Evolutionary conservation across 441 rosid species (phyloP), one percentile per base, ranked within the genome.

Genomic region (Erodium texanum): DNA sequence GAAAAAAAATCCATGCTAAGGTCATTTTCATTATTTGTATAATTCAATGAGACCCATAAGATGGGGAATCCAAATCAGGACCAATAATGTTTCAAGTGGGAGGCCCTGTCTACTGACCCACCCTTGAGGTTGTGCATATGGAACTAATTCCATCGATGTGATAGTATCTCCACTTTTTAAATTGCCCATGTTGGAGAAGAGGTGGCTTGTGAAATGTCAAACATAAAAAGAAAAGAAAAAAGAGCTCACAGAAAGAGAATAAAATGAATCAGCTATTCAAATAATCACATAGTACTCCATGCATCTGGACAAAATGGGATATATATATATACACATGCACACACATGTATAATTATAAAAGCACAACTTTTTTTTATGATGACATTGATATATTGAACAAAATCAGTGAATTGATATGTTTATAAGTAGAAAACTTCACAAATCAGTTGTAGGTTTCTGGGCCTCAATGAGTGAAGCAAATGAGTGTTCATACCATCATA

Each of bases 401-500:
- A 56, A 20, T n/a, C 61, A 54, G 23, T 54, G n/a, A 54, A 59
- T 22, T 22, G 29, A 22, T 22, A 59, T 58, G 8, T 59, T 59
- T 11, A 59, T 11, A 24, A 59, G 10, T 3, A 22, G 29, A 23
- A 59, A 59, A 59, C 29, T 22, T 59, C 63, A 12, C 27, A 10
- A 59, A 5, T 59, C 15, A 24, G 22, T 24, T 48, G 65, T 64
- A 64, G 59, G 24, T 56, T 66, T 73, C 16, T 56, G 38, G 15
- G 29, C 48, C 68, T 65, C 43, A 64, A 69, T 56, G 48, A 61
- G 67, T 34, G 64, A 64, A 71, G 58, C 10, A 71, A 70, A 73
- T 4, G 41, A 65, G 62, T 34, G 66, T 66, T 59, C 66, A 68
- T 85, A 94, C 99, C 94, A 78, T 89, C 99, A 94, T 94, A 72